These are phyloP conservation scores for Exidia glandulosa DNA, from an alignment of 768 basidiomycete genomes.

Conservation along the genomic window DNA sequence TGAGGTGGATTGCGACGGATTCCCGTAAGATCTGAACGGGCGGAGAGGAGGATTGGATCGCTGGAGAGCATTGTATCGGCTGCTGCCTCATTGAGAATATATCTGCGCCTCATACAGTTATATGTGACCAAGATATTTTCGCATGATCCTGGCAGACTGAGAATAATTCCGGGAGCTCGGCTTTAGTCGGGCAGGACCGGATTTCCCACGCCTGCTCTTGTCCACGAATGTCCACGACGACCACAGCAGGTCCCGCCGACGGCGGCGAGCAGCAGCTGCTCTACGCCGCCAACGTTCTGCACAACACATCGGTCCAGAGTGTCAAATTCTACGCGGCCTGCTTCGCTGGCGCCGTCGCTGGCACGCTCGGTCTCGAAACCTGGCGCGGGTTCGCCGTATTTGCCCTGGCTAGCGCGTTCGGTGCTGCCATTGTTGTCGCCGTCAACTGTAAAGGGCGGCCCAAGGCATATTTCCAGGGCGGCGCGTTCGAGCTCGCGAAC, in stretches of 20 bases:
- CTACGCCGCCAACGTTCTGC: constrained; percentile 54
- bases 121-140: too few relatives aligned
- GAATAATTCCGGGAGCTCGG: too few relatives aligned
- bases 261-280: constrained; percentile 14
- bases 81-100: too few relatives aligned
- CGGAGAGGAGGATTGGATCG: too few relatives aligned
- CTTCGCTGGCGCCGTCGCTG: constrained; percentile 79
- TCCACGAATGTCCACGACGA: neutral
- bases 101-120: too few relatives aligned
- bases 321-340: constrained; percentile 76
- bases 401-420: constrained; percentile 51
- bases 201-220: too few relatives aligned
- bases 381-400: constrained; percentile 75
- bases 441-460: constrained; percentile 65
- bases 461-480: constrained; percentile 49
- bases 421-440: constrained; percentile 49
- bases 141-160: too few relatives aligned
- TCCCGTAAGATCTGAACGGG: too few relatives aligned
- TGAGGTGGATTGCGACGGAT: neutral
- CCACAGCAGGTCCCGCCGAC: neutral
- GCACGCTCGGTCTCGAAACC: constrained; percentile 82
- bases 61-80: too few relatives aligned
- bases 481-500: constrained; percentile 57
- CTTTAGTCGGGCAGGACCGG: too few relatives aligned
- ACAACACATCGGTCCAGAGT: constrained; percentile 48